A percentile compares a stretch with the other conserved stretches of the same genome.
phyloP scores from a whole-genome alignment of 2,329 filamentous ascomycete genomes.

The Colletotrichum sp. region DNA sequence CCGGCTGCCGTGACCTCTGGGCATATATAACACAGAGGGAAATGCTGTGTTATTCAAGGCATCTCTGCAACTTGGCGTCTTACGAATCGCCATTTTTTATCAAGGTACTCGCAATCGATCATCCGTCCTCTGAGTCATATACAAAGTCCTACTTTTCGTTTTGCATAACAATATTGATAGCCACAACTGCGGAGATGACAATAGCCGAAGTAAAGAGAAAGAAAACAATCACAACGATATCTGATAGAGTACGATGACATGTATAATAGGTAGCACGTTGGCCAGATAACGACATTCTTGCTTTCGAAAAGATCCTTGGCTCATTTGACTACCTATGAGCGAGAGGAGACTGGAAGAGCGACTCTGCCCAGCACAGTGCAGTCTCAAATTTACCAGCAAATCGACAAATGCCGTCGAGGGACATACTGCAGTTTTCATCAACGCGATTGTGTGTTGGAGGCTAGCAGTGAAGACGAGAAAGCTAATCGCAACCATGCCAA shows the following conservation, averaged over 20 bases:
- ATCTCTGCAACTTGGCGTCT: neutral
- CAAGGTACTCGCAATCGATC: neutral
- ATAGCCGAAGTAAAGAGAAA: neutral
- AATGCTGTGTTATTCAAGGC: neutral
- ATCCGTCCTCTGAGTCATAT: neutral
- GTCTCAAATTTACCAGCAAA: neutral
- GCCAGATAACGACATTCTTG: neutral
- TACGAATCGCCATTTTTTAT: neutral
- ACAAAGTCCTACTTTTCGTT: neutral
- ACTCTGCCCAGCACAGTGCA: neutral
- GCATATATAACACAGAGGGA: neutral
- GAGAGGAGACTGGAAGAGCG: neutral
- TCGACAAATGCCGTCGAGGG: neutral
- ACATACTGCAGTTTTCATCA: neutral
- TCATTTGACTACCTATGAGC: neutral
- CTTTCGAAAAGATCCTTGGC: neutral
- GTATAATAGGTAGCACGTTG: neutral
- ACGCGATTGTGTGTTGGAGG: neutral
- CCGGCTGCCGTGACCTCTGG: neutral
- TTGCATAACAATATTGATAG: neutral
- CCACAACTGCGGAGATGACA: neutral
- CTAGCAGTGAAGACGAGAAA: neutral
- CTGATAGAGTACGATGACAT: neutral
- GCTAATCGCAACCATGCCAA: neutral
- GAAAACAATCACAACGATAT: neutral